A percentile compares a stretch with the other conserved stretches of the same genome.
Conservation (phyloP, 805 yeast genomes). For the Candida verbasci region DNA sequence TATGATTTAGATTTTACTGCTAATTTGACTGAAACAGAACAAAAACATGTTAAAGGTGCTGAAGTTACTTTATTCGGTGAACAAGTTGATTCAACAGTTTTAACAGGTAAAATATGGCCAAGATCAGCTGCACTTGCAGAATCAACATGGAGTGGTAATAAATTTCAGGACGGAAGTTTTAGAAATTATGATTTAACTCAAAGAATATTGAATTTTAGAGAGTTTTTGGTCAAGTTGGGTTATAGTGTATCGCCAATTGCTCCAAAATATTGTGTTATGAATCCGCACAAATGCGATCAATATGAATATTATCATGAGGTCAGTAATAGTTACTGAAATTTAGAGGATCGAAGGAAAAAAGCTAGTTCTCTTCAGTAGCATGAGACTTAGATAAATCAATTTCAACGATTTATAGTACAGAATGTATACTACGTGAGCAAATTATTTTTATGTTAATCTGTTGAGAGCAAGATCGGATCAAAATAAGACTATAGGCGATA, state of each 20-base stretch:
- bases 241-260: constrained; percentile 29
- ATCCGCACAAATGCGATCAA: constrained; percentile 38
- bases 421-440: no score
- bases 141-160: constrained; percentile 38
- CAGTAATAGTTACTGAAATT: no score
- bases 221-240: constrained; percentile 33
- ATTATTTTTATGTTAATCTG: no score
- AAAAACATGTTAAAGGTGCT: constrained; percentile 30
- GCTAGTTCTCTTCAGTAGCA: no score
- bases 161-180: constrained; percentile 21
- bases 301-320: no score
- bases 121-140: constrained; percentile 40
- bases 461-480: no score
- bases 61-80: constrained; percentile 40
- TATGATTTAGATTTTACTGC: constrained; percentile 31
- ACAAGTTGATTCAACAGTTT: constrained; percentile 27
- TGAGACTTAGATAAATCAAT: no score
- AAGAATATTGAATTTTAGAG: constrained; percentile 35
- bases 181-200: constrained; percentile 27
- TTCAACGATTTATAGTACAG: no score
- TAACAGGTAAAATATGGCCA: constrained; percentile 35
- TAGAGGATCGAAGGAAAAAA: no score
- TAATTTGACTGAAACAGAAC: constrained; percentile 25
- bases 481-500: no score
- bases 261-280: constrained; percentile 30